Evolutionary conservation across 306 rosid genomes (phyloP).

Genomic region (Vachellia pachyceras): DNA sequence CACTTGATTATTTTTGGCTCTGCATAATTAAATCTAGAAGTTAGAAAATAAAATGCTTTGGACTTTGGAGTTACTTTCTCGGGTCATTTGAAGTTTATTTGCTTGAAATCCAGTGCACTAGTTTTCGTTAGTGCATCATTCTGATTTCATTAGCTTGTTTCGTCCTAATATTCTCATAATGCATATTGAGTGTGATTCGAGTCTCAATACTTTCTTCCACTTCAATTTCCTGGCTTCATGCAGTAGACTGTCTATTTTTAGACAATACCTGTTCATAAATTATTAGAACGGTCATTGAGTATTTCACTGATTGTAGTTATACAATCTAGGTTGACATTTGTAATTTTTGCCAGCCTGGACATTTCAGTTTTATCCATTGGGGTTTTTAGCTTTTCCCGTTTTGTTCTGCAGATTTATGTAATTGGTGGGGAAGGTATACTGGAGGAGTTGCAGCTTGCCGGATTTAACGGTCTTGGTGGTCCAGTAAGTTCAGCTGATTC

Average conservation of each 20-base stretch:
- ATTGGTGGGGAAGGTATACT: slow-evolving; percentile 87
- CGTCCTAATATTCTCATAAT: not conserved
- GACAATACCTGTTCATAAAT: too few relatives aligned
- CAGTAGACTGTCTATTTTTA: not conserved
- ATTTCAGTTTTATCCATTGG: too few relatives aligned
- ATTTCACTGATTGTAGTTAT: too few relatives aligned
- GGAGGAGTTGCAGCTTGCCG: slow-evolving; percentile 86
- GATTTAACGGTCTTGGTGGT: slow-evolving; percentile 90
- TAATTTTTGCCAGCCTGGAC: too few relatives aligned
- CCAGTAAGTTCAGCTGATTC: slow-evolving; percentile 59
- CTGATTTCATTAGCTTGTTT: too few relatives aligned
- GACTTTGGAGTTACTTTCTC: not conserved
- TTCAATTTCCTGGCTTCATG: not conserved
- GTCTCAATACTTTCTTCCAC: not conserved
- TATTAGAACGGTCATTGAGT: too few relatives aligned
- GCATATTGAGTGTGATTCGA: not conserved
- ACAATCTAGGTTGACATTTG: too few relatives aligned
- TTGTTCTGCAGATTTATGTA: slow-evolving; percentile 69
- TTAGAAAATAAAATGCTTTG: not conserved
- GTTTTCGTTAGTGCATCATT: not conserved
- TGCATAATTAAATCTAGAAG: not conserved
- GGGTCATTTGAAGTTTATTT: not conserved
- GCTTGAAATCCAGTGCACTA: not conserved
- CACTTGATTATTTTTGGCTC: not conserved
- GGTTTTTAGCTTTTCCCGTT: too few relatives aligned